Base-by-base conservation (phyloP, 129 eudicot species). In the Solidago caesia region DNA sequence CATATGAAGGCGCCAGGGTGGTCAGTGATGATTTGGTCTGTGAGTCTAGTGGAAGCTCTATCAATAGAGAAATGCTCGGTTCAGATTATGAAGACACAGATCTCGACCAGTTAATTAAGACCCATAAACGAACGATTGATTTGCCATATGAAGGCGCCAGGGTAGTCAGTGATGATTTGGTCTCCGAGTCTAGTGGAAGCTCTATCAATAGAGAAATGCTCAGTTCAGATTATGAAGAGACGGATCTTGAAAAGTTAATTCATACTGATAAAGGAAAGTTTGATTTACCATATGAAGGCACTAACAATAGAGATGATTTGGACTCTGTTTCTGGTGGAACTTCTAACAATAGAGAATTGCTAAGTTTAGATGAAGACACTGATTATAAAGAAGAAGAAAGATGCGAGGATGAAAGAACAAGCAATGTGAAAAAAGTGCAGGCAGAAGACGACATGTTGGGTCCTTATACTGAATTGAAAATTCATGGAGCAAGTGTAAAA, bases 401-500 rank as follows among this genome's bases (percentile, higher is more conserved):
- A 7, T 9, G 10, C 0, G 43, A 0, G 65, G 43, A 25, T 9
- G 41, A 10, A 61, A 27, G 10, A 25, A 26, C 65, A 16, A 56
- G 61, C 29, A 56, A 56, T 16, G 62, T 56, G 15, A 6, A 56
- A 15, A 6, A 56, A 56, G 61, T 4, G 61, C 27, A 5, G 7
- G 61, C 61, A 55, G 67, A 63, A 63, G 67, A 44, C 8, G 25
- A 63, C 15, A 27, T 3, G 21, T 45, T n/a, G 47, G 69, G 55
- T 47, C n/a, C 7, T 59, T 60, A 73, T 73, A 46, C 46, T 60
- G 70, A 59, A 45, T 8, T 73, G 59, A 60, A 49, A 59, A 25
- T 73, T 5, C 33, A 60, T 73, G 77, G 68, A 45, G 73, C 16
- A 25, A 12, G 55, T 51, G 41, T 25, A 51, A 44, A 75, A 63